Evolutionary conservation across 176 grass and related monocot species (phyloP), one percentile per base, ranked within the genome.

Genomic region (Puccinellia tenuiflora): DNA sequence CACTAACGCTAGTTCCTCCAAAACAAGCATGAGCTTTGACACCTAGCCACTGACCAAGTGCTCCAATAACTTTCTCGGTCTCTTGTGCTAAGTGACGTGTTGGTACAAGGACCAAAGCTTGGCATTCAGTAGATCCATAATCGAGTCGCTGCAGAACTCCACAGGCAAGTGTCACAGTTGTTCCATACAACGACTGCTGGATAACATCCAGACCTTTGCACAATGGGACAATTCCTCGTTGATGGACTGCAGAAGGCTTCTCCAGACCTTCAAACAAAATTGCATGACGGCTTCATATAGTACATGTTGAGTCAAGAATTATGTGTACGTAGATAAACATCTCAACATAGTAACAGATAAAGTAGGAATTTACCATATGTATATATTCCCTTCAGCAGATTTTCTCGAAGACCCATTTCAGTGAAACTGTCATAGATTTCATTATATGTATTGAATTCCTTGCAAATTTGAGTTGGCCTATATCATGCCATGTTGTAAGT

Each of bases 141-240:
- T 96, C 86, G 10, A 96, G 91, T 76, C 52, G 88, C 64, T 93
- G 91, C 30, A 96, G 79, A 54, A 93, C 56, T 10, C 94, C 91
- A 47, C 86, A 89, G 77, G 88, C 87, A 52, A 96, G 79, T 42
- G 91, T 96, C 30, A 88, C 86, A 69, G 88, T 97, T 56, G 88
- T 93, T 77, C 86, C 88, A 46, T 84, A 89, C 25, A 93, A 76
- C 14, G 86, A 85, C 60, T 85, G 88, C 62, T 91, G 91, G 72
- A 97, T 85, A 40, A 91, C 86, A 87, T 89, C 86, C 9, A 89
- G 62, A n/a, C 91, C 94, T 74, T 88, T 93, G 81, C 94, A 91
- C 47, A 93, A 84, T 6, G 94, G 88, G 34, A 89, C 88, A 0
- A 97, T 93, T 68, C 91, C 94, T 84, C 84, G 83, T 85, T 86